These are phyloP conservation scores for Brassica incana DNA, from an alignment of 345 rosid genomes.

Conservation along the genomic window DNA sequence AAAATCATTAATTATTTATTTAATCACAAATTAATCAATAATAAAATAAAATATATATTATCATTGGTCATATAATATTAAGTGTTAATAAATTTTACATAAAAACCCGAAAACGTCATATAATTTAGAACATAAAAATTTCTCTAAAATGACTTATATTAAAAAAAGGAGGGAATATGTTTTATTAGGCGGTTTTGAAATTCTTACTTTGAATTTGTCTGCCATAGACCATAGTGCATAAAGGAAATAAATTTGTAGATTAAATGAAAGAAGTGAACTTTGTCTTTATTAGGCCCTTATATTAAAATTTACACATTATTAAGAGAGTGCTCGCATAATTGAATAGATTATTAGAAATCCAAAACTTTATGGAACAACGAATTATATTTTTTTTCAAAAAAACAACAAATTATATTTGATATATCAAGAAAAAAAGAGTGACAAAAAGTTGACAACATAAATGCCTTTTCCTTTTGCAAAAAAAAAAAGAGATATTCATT, in stretches of 20 bases:
- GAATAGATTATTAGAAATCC: neutral
- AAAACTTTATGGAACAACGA: slow-evolving; percentile 10
- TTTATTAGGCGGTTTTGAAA: slow-evolving; percentile 33
- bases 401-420: slow-evolving; percentile 19
- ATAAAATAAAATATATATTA: too few relatives aligned
- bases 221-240: slow-evolving; percentile 29
- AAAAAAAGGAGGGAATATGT: neutral
- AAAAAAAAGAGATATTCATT: neutral
- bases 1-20: too few relatives aligned
- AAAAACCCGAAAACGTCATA: too few relatives aligned
- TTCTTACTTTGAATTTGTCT: slow-evolving; percentile 42
- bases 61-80: too few relatives aligned
- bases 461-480: slow-evolving; percentile 5
- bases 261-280: slow-evolving; percentile 5
- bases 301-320: slow-evolving; percentile 1
- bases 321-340: slow-evolving; percentile 9
- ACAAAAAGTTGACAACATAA: slow-evolving; percentile 1
- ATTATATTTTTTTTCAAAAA: neutral
- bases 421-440: neutral
- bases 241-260: slow-evolving; percentile 9
- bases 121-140: too few relatives aligned
- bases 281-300: slow-evolving; percentile 26
- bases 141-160: too few relatives aligned
- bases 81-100: too few relatives aligned
- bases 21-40: too few relatives aligned